These are phyloP conservation scores for Plicaturopsis crispa DNA, from an alignment of 768 basidiomycete species.

Conservation along the genomic window DNA sequence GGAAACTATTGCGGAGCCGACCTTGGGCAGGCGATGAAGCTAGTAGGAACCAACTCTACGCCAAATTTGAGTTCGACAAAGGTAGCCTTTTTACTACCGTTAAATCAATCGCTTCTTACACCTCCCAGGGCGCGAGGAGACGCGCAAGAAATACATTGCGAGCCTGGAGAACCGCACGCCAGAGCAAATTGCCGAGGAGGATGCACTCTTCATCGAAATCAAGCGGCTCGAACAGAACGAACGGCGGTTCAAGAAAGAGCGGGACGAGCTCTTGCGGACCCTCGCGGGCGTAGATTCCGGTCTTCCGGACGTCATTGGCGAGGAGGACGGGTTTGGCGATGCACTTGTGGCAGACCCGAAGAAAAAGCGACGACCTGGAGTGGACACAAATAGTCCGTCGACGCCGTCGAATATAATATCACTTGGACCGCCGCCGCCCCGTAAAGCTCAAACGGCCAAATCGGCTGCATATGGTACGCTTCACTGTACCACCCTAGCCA, in stretches of 20 bases:
- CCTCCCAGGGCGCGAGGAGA: constrained; percentile 69
- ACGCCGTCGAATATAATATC: constrained; percentile 28
- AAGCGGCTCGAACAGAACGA: constrained; percentile 95
- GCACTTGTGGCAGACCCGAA: constrained; percentile 42
- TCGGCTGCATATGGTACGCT: constrained; percentile 51
- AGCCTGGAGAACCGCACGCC: constrained; percentile 86
- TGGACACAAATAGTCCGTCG: constrained; percentile 24
- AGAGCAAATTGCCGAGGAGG: constrained; percentile 90
- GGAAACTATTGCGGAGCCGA: constrained; percentile 77
- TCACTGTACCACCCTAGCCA: background rate
- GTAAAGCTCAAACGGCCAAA: constrained; percentile 38
- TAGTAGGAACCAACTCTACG: constrained; percentile 56
- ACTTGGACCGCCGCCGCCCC: constrained; percentile 27
- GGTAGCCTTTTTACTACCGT: too few species aligned
- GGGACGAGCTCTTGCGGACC: constrained; percentile 80
- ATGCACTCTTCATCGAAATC: constrained; percentile 87
- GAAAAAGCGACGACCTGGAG: constrained; percentile 37
- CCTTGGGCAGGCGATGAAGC: constrained; percentile 82
- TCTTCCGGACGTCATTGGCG: constrained; percentile 56
- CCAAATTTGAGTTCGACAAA: constrained; percentile 83
- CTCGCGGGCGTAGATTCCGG: constrained; percentile 86
- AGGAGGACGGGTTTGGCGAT: constrained; percentile 50
- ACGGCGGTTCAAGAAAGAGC: constrained; percentile 76
- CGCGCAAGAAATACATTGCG: constrained; percentile 80
- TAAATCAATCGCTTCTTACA: background rate